Percentiles rank a stretch among this genome's conserved stretches.
Conservation (phyloP, 164 flowering plant species). For the Vitis riparia region DNA sequence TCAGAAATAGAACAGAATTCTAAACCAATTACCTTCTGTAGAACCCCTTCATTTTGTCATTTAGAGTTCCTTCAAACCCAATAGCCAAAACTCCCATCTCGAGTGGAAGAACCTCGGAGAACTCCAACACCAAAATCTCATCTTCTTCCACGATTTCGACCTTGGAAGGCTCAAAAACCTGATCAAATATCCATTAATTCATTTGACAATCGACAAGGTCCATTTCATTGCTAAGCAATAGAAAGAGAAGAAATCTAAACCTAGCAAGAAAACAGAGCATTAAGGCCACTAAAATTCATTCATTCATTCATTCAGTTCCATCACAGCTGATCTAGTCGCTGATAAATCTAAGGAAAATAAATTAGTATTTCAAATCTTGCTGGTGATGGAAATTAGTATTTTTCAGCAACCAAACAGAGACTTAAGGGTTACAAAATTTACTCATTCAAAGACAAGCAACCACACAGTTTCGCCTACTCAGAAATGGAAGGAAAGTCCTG, state of each 20-base stretch:
- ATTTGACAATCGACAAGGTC: not conserved
- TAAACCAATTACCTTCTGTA: slow-evolving; percentile 63
- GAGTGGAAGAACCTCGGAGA: slow-evolving; percentile 42
- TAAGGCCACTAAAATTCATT: not conserved
- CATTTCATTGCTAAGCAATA: not conserved
- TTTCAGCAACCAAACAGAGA: not conserved
- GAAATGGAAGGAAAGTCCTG: not conserved
- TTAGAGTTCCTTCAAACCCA: slow-evolving; percentile 64
- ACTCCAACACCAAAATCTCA: slow-evolving; percentile 48
- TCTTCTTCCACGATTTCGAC: slow-evolving; percentile 32
- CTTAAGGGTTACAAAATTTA: not conserved
- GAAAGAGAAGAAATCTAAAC: too few relatives aligned
- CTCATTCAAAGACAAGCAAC: too few relatives aligned
- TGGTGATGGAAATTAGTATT: not conserved
- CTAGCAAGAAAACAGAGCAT: too few relatives aligned
- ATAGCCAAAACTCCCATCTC: slow-evolving; percentile 47
- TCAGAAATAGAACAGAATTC: not conserved
- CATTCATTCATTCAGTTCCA: not conserved
- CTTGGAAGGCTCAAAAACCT: slow-evolving; percentile 31
- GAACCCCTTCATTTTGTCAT: slow-evolving; percentile 93
- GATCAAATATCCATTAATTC: not conserved
- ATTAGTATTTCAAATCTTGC: not conserved
- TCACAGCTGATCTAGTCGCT: not conserved
- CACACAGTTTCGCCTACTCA: too few relatives aligned
- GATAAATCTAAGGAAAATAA: not conserved